phyloP scores from a whole-genome alignment of 495 filamentous ascomycete genomes.

The Delitschia confertaspora region DNA sequence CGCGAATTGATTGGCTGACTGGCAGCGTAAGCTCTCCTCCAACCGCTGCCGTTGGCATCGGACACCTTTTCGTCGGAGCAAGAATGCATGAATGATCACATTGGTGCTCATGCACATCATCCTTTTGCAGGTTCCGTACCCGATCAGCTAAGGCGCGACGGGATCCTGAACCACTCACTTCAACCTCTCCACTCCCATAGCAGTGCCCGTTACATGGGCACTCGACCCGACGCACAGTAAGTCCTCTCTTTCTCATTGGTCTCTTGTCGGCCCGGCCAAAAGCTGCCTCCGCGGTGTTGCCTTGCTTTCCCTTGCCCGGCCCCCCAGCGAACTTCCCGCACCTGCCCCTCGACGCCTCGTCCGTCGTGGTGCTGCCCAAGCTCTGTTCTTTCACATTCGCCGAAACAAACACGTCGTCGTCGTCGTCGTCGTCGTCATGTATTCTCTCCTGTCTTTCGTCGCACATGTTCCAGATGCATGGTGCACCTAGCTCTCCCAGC shows the following conservation, averaged over 20 bases:
- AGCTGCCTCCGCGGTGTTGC: slow-evolving; percentile 25
- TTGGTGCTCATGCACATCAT: slow-evolving; percentile 33
- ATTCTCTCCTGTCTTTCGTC: slow-evolving; percentile 20
- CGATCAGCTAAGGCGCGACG: slow-evolving; percentile 31
- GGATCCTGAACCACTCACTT: slow-evolving; percentile 24
- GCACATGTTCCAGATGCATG: slow-evolving; percentile 28
- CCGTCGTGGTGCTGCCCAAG: slow-evolving; percentile 29
- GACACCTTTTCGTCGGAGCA: slow-evolving; percentile 32
- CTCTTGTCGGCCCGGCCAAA: slow-evolving; percentile 19
- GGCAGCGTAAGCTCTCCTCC: slow-evolving; percentile 27
- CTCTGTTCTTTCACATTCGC: slow-evolving; percentile 18
- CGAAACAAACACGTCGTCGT: slow-evolving; percentile 35
- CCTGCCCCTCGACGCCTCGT: slow-evolving; percentile 20
- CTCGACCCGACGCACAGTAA: slow-evolving; percentile 29
- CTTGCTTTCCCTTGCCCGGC: slow-evolving; percentile 20
- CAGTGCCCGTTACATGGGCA: slow-evolving; percentile 25
- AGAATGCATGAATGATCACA: slow-evolving; percentile 32
- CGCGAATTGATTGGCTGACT: slow-evolving; percentile 28
- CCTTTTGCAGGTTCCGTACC: slow-evolving; percentile 25
- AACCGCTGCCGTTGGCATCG: slow-evolving; percentile 27
- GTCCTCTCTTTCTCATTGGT: slow-evolving; percentile 28
- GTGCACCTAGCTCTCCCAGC: slow-evolving; percentile 27
- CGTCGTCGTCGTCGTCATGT: too few species aligned
- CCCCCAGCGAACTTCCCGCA: slow-evolving; percentile 21
- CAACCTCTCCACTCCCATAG: slow-evolving; percentile 16